phyloP scores from a whole-genome alignment of 352 stramenopile species.

The Phytopythium cucurbitacearum region DNA sequence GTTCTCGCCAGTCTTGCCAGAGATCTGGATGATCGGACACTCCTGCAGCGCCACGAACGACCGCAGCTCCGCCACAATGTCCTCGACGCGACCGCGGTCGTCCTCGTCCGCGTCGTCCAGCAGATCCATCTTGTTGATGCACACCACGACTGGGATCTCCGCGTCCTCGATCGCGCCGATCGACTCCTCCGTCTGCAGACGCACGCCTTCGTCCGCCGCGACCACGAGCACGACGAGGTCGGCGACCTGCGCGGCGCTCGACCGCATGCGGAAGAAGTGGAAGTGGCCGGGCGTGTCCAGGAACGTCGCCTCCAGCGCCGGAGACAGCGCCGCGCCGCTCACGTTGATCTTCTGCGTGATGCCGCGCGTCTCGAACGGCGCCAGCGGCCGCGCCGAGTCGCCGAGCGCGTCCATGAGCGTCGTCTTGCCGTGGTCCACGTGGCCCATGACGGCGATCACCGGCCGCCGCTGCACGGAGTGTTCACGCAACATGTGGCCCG shows the following conservation, averaged over 20 bases:
- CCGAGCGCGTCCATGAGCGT: conserved; percentile 98
- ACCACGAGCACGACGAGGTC: conserved; percentile 97
- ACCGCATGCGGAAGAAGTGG: conserved; percentile 99
- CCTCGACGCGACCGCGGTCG: conserved; percentile 22
- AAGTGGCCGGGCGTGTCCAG: conserved; percentile 99
- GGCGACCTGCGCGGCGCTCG: conserved; percentile 95
- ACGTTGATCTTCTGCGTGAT: conserved; percentile 99
- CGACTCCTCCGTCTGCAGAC: conserved; percentile 97
- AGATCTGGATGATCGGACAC: conserved; percentile 73
- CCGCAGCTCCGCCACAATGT: conserved; percentile 50
- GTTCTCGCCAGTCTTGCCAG: conserved; percentile 53
- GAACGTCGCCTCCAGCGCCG: conserved; percentile 88
- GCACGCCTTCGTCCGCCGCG: conserved; percentile 97
- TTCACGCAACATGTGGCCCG: conserved; percentile 27
- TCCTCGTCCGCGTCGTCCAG: conserved; percentile 19
- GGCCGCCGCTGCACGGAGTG: conserved; percentile 68
- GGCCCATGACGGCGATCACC: conserved; percentile 99
- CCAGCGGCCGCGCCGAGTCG: conserved; percentile 58
- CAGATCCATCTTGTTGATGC: conserved; percentile 89
- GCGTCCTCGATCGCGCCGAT: conserved; percentile 86
- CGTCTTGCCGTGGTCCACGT: conserved; percentile 99
- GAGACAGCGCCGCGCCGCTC: conserved; percentile 90
- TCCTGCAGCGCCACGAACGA: conserved; percentile 81
- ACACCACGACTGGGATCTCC: conserved; percentile 67
- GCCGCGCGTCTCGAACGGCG: conserved; percentile 92